phyloP scores from a whole-genome alignment of 2,329 filamentous ascomycete genomes.

The Penicillium aurantiogriseum region DNA sequence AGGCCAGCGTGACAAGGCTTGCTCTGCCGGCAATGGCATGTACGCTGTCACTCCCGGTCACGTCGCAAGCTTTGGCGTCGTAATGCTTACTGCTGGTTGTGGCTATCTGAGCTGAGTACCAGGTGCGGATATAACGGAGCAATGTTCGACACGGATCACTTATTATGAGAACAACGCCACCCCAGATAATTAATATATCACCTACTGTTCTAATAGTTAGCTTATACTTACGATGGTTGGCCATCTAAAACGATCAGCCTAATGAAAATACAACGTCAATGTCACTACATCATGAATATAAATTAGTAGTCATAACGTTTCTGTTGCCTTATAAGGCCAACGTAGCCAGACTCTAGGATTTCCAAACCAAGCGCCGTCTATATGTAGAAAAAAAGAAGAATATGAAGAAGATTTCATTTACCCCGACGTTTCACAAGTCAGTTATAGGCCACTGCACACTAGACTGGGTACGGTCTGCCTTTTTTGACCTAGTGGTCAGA shows the following conservation, averaged over 20 bases:
- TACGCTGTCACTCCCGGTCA: conserved; percentile 25
- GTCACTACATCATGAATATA: neutral
- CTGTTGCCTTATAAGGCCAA: no score
- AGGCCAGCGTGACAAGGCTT: conserved; percentile 27
- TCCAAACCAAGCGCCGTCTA: no score
- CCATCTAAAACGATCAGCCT: conserved; percentile 7
- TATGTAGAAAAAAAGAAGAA: no score
- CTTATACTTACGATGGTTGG: neutral
- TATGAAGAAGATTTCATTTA: no score
- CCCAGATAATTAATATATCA: no score
- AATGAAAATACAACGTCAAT: neutral
- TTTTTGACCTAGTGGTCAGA: no score
- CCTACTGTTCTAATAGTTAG: neutral
- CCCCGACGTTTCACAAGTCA: no score
- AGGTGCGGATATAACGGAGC: neutral
- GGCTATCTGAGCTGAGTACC: neutral
- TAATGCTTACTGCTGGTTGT: conserved; percentile 23
- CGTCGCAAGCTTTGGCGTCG: conserved; percentile 27
- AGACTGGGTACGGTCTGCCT: no score
- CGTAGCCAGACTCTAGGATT: no score
- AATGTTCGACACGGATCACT: neutral
- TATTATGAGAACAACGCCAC: neutral
- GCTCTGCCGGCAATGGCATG: conserved; percentile 31
- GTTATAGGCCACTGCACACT: no score
- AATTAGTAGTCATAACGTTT: neutral